A percentile compares a stretch with the other conserved stretches of the same genome.
phyloP scores from a whole-genome alignment of 441 rosid species.

The Kokia cookei region DNA sequence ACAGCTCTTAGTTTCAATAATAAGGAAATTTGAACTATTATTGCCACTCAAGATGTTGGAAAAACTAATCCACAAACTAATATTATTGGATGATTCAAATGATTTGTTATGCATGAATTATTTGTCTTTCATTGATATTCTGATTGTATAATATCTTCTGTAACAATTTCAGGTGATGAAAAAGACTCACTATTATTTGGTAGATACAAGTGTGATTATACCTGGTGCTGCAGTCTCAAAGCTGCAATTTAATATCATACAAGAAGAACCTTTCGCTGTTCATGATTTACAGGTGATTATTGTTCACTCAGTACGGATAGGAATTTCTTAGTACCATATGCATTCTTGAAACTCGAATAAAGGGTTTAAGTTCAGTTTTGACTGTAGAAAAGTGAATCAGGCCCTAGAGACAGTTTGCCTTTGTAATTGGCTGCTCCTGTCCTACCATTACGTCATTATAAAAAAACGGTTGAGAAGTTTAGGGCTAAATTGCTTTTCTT shows the following conservation, averaged over 20 bases:
- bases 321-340: not conserved
- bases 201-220: conserved; percentile 67
- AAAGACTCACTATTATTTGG: conserved; percentile 92
- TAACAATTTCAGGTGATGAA: conserved; percentile 73
- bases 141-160: not conserved
- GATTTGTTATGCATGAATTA: not conserved
- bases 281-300: conserved; percentile 58
- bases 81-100: not conserved
- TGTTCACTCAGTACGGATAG: not conserved
- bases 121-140: not conserved
- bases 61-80: not conserved
- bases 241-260: conserved; percentile 69
- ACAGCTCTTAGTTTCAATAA: not conserved
- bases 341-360: not conserved
- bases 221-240: conserved; percentile 96
- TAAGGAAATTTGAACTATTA: not conserved
- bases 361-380: not conserved
- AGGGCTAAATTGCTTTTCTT: not conserved
- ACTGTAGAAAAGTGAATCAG: not conserved
- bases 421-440: not conserved
- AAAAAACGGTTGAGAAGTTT: not conserved
- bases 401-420: not conserved
- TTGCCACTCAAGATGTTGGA: not conserved
- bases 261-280: conserved; percentile 69
- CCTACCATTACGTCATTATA: not conserved